A percentile compares a stretch with the other conserved stretches of the same genome.
These are phyloP conservation scores for sorghum (Sorghum bicolor) DNA, from an alignment of 176 grass and related monocot species.

Conservation along the genomic window Sorghum_bicolor_NCBIv3 NC_012870.2:8190501-8191000, in stretches of 20 bases:
- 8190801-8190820: slow-evolving; percentile 43
- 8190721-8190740: neutral
- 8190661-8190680: slow-evolving; percentile 32
- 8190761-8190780: slow-evolving; percentile 42
- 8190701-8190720: slow-evolving; percentile 8
- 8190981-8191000: neutral
- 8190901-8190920: neutral
- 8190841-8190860: neutral
- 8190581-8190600: neutral
- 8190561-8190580: neutral
- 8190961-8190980: neutral
- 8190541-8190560: slow-evolving; percentile 51
- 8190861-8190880: neutral
- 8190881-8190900: neutral
- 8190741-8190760: neutral
- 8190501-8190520: slow-evolving; percentile 47
- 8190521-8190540: slow-evolving; percentile 45
- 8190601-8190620: neutral
- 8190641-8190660: slow-evolving; percentile 40
- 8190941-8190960: neutral
- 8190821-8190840: slow-evolving; percentile 37
- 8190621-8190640: slow-evolving; percentile 4
- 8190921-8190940: neutral
- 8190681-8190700: slow-evolving; percentile 47
- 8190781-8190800: slow-evolving; percentile 33